Conservation (phyloP, 495 filamentous ascomycete genomes). For the Astrocystis sublimbata region DNA sequence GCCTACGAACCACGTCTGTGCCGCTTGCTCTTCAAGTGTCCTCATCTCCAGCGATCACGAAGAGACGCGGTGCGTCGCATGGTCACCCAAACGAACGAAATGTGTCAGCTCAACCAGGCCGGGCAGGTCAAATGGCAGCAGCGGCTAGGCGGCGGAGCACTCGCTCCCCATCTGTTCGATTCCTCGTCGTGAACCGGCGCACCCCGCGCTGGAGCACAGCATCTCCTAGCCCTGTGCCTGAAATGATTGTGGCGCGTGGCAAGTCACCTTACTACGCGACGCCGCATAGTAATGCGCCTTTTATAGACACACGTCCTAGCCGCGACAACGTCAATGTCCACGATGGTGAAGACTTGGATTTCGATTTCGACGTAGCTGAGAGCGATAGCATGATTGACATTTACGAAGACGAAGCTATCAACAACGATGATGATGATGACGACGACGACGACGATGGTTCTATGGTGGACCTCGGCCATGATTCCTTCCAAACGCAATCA, state of each 20-base stretch:
- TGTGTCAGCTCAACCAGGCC: conserved; percentile 37
- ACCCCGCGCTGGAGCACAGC: conserved; percentile 49
- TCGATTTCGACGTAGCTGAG: conserved; percentile 28
- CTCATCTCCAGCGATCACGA: conserved; percentile 36
- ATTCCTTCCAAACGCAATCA: conserved; percentile 12
- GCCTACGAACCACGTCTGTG: conserved; percentile 51
- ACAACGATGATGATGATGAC: conserved; percentile 22
- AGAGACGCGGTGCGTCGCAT: conserved; percentile 42
- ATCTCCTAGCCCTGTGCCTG: conserved; percentile 39
- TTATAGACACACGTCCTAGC: conserved; percentile 20
- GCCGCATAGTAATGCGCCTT: conserved; percentile 54
- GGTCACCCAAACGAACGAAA: conserved; percentile 36
- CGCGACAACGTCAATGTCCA: conserved; percentile 9
- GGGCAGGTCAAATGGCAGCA: conserved; percentile 19
- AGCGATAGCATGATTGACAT: conserved; percentile 39
- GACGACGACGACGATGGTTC: conserved; percentile 25
- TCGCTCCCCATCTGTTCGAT: conserved; percentile 45
- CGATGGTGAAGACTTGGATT: conserved; percentile 26
- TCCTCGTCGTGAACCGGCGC: conserved; percentile 32
- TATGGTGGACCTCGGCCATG: conserved; percentile 28
- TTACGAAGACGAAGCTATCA: conserved; percentile 34
- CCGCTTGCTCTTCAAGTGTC: conserved; percentile 34
- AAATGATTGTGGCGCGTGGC: conserved; percentile 31
- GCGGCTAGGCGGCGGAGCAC: conserved; percentile 38
- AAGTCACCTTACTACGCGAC: conserved; percentile 56